Conservation (phyloP, 495 filamentous ascomycete genomes). For the Geoglossum glabrum region DNA sequence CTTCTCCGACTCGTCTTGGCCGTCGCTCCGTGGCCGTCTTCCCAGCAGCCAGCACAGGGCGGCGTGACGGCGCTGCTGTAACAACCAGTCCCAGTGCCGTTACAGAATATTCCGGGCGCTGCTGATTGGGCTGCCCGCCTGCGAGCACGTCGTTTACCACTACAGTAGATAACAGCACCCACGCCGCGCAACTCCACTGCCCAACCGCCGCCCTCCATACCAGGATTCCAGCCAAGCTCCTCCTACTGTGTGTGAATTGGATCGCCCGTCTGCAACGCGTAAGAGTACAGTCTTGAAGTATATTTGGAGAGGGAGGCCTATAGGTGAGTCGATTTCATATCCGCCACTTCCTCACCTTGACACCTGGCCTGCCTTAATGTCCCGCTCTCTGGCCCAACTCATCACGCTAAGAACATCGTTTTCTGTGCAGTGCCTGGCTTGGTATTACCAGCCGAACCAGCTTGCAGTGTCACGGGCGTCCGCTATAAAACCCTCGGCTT, state of each 20-base stretch:
- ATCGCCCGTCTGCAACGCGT: background rate
- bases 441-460: background rate
- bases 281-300: background rate
- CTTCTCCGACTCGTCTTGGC: background rate
- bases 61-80: background rate
- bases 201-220: constrained; percentile 1
- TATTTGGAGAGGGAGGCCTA: background rate
- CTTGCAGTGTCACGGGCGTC: background rate
- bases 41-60: background rate
- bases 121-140: background rate
- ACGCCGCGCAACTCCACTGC: background rate
- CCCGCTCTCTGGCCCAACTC: background rate
- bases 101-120: background rate
- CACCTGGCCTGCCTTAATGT: background rate
- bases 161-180: background rate
- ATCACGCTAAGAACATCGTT: background rate
- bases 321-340: background rate
- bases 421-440: background rate
- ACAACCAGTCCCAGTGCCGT: no score
- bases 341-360: background rate
- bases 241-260: background rate
- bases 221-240: background rate
- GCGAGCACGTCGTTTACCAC: background rate
- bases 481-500: background rate
- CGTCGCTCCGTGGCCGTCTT: background rate